A percentile compares a stretch with the other conserved stretches of the same genome.
Conservation (phyloP, 2,329 filamentous ascomycete species). For the Cladosporium sphaerospermum region DNA sequence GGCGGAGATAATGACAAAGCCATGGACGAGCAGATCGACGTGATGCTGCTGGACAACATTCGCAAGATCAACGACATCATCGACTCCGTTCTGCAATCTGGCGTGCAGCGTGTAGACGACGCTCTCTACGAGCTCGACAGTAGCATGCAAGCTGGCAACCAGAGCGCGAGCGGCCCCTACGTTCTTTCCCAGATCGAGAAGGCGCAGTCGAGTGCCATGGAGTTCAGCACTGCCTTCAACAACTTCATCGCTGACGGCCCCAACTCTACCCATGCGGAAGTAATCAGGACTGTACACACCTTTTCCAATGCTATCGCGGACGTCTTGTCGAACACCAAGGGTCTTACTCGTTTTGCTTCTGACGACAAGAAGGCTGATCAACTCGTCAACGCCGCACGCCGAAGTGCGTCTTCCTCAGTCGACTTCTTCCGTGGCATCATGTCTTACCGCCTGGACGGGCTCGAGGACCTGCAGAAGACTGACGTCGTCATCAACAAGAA, state of each 20-base stretch:
- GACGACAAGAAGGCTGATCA: slow-evolving; percentile 93
- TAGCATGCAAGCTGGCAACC: slow-evolving; percentile 96
- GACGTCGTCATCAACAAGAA: slow-evolving; percentile 97
- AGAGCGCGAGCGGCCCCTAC: slow-evolving; percentile 90
- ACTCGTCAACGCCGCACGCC: slow-evolving; percentile 72
- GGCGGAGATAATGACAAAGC: slow-evolving; percentile 64
- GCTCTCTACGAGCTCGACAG: slow-evolving; percentile 96
- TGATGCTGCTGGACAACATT: slow-evolving; percentile 76
- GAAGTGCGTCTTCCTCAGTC: slow-evolving; percentile 79
- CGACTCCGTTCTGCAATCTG: slow-evolving; percentile 89
- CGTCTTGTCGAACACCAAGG: slow-evolving; percentile 94
- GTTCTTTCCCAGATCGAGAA: slow-evolving; percentile 97
- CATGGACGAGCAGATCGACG: slow-evolving; percentile 85
- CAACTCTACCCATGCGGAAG: slow-evolving; percentile 79
- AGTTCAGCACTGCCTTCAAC: slow-evolving; percentile 97
- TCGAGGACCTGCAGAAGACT: slow-evolving; percentile 87
- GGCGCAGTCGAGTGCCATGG: slow-evolving; percentile 86
- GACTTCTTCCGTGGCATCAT: slow-evolving; percentile 92
- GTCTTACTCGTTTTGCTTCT: slow-evolving; percentile 82
- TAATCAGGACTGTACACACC: slow-evolving; percentile 86
- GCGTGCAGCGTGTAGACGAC: slow-evolving; percentile 90
- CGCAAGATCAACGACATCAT: slow-evolving; percentile 96
- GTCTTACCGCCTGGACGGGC: slow-evolving; percentile 85
- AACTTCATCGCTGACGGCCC: slow-evolving; percentile 97
- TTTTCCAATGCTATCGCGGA: slow-evolving; percentile 89